Conservation (phyloP, 2,329 filamentous ascomycete genomes). For the Fusarium nurragi region DNA sequence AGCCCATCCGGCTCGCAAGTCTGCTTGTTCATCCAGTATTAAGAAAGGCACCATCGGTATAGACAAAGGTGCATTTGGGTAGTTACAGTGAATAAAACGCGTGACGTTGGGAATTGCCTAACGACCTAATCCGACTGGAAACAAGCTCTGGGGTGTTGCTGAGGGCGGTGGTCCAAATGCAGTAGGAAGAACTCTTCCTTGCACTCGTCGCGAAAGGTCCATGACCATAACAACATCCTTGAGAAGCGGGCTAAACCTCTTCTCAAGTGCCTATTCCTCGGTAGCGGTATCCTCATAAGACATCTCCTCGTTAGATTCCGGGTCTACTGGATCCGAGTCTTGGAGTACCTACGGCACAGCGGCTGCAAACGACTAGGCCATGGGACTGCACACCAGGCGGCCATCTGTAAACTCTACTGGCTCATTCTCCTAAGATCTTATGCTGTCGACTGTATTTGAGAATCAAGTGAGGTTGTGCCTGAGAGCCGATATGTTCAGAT, state of each 20-base stretch:
- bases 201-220: background rate
- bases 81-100: conserved; percentile 18
- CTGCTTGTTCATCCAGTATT: conserved; percentile 52
- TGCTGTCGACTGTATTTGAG: too few species aligned
- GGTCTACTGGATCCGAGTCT: conserved; percentile 29
- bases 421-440: background rate
- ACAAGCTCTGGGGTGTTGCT: background rate
- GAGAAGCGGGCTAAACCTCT: too few species aligned
- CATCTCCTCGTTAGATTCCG: background rate
- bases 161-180: conserved; percentile 20
- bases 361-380: conserved; percentile 45
- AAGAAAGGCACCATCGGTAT: conserved; percentile 57
- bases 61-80: conserved; percentile 49
- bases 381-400: conserved; percentile 50
- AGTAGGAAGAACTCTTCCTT: conserved; percentile 23
- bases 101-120: background rate
- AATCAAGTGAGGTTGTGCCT: too few species aligned
- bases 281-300: background rate
- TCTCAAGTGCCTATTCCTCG: too few species aligned
- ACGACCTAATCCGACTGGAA: background rate
- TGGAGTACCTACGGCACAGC: conserved; percentile 44
- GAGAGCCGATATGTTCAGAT: too few species aligned
- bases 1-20: conserved; percentile 53
- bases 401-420: conserved; percentile 47
- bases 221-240: too few species aligned